Base-by-base conservation (phyloP, 768 basidiomycete genomes). In the Tricholoma flavovirens region DNA sequence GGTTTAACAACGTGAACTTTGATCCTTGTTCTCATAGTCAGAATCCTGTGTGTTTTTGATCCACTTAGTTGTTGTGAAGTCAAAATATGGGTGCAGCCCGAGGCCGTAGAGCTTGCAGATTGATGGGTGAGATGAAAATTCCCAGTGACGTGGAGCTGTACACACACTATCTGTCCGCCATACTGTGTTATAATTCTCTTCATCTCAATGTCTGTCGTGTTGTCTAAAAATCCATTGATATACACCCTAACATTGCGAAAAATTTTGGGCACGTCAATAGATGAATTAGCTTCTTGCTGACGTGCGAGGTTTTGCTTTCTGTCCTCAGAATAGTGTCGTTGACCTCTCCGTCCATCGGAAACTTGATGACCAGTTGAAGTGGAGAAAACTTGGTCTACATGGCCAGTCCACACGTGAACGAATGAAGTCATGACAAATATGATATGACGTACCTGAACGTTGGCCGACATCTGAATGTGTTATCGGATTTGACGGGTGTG, bases 141-240 rank as follows among this genome's bases (percentile, higher is more conserved):
- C 21, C 11, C 14, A 35, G 29, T 33, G 21, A 29, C 49, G 46
- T 8, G 29, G n/a, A 29, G 36, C n/a, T 30, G 17, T 45, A 72
- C 75, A 63, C 75, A 92, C 91, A 84, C 57, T 6, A 82, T 71
- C 35, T 72, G 72, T 2, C 90, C 91, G 1, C 91, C 92, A 46
- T 83, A 85, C 42, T 78, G 71, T n/a, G 73, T 66, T 8, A 93
- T 75, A 12, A 85, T 71, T 60, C 81, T 74, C 70, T 84, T 91
- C 75, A 93, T 83, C 69, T 93, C 89, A 50, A 87, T 80, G 65
- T 91, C 89, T 1, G 89, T 93, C 19, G 87, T 89, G 43, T 78
- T 77, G 29, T 75, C 75, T 56, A 90, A 72, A 63, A 83, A 89
- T 0, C 88, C 90, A 61, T 84, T 77, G 63, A 89, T 84, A 60